Base-by-base conservation (phyloP, 1,139 yeast species). In the Zygotorulaspora mrakii region DNA sequence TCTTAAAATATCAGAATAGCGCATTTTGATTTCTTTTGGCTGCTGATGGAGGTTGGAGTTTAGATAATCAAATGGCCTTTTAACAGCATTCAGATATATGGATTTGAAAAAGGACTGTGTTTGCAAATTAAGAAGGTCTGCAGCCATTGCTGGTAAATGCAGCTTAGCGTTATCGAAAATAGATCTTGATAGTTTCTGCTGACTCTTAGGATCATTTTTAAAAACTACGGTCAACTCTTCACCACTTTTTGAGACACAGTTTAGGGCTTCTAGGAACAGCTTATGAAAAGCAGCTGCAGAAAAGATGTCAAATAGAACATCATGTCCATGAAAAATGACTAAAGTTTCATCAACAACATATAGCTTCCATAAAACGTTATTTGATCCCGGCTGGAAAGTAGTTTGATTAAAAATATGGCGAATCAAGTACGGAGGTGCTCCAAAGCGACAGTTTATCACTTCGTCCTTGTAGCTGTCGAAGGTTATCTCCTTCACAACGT, bases 251-350 rank as follows among this genome's bases (percentile, higher is more conserved):
- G 35, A 31, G 20, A 40, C 16, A 11, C 37, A 30, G 27, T 39
- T 39, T 10, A 45, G 33, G 24, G 45, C 37, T 26, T 36, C 17
- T 27, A 31, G 17, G 17, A 37, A 40, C 29, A 35, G 39, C 34
- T 50, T 51, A 35, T 54, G 61, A 27, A 59, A 52, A 32, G 50
- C 50, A 14, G 60, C 60, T n/a, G 57, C 58, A 2, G 62, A 53
- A 41, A 56, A 59, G 2, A 50, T 41, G 39, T 59, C 64, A 46
- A 58, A 59, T 22, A 59, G 36, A 3, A 47, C 45, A 30, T 57
- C 61, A 29, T 55, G 59, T 2, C 60, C 61, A 46, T 59, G 61
- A 29, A 59, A 58, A 4, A 57, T 42, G 3, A 57, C 37, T 36
- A 53, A 35, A 3, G 53, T 43, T 23, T 53, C 57, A 38, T 58